Conservation (phyloP, 192 early-diverging fungal genomes). For the Coemansia sp. region DNA sequence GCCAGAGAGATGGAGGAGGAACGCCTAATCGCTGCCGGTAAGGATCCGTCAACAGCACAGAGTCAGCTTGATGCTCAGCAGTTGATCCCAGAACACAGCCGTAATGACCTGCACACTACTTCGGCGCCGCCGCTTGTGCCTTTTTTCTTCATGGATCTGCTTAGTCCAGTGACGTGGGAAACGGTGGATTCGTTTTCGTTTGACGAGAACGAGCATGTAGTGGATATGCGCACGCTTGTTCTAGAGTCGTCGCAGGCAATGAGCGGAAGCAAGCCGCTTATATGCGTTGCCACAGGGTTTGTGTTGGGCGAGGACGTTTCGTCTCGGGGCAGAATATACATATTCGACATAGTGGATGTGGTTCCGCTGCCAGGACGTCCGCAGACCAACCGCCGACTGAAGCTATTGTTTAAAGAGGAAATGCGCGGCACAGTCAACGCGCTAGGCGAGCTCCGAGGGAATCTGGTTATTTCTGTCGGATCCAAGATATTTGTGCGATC, state of each 20-base stretch:
- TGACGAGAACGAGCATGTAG: constrained; percentile 82
- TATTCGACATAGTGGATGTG: constrained; percentile 96
- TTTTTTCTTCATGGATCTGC: constrained; percentile 74
- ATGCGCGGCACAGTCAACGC: constrained; percentile 86
- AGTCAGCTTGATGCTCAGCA: constrained; percentile 12
- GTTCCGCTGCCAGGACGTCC: constrained; percentile 94
- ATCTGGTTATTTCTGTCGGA: constrained; percentile 83
- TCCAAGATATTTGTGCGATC: constrained; percentile 84
- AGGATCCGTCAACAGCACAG: constrained; percentile 5
- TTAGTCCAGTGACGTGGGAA: constrained; percentile 95
- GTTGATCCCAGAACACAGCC: constrained; percentile 44
- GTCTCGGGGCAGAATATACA: constrained; percentile 82
- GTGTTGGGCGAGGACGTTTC: constrained; percentile 90
- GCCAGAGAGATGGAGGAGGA: constrained; percentile 13
- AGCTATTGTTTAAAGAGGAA: constrained; percentile 78
- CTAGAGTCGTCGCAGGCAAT: constrained; percentile 84
- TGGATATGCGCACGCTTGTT: constrained; percentile 71
- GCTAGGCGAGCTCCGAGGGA: constrained; percentile 81
- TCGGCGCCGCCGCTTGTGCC: constrained; percentile 65
- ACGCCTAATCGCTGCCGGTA: background rate
- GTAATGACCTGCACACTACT: constrained; percentile 35
- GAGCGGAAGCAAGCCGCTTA: constrained; percentile 79
- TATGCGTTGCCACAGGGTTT: constrained; percentile 86
- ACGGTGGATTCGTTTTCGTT: constrained; percentile 79
- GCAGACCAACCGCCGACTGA: constrained; percentile 90